Percentiles rank a stretch among this genome's conserved stretches.
These are phyloP conservation scores for Malus fusca DNA, from an alignment of 306 rosid species.

Conservation along the genomic window DNA sequence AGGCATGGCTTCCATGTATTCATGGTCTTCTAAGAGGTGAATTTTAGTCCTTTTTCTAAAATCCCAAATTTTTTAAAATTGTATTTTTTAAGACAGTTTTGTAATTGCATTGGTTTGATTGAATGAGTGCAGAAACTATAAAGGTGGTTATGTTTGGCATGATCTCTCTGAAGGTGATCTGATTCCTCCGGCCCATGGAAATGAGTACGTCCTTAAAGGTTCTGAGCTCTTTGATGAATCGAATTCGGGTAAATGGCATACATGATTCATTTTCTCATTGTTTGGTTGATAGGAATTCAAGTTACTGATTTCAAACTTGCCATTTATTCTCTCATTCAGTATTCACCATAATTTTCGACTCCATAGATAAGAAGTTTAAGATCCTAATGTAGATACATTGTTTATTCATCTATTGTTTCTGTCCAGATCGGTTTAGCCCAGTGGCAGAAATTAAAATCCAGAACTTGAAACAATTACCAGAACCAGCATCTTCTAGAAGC, in stretches of 20 bases:
- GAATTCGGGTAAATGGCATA: slow-evolving; percentile 46
- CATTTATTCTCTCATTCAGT: neutral
- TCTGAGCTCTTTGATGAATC: slow-evolving; percentile 85
- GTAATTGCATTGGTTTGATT: slow-evolving; percentile 6
- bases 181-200: slow-evolving; percentile 77
- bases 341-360: neutral
- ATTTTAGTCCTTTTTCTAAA: neutral
- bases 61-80: neutral
- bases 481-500: slow-evolving; percentile 60
- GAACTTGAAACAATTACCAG: slow-evolving; percentile 63
- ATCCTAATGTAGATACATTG: slow-evolving; percentile 4
- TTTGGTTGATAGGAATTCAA: neutral
- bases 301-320: neutral
- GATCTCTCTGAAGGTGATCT: slow-evolving; percentile 79
- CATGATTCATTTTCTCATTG: neutral
- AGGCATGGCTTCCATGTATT: slow-evolving; percentile 78
- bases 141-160: slow-evolving; percentile 93
- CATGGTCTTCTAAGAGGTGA: slow-evolving; percentile 95
- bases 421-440: slow-evolving; percentile 54
- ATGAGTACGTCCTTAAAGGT: slow-evolving; percentile 88
- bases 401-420: neutral
- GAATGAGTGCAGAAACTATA: slow-evolving; percentile 65
- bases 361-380: neutral
- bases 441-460: slow-evolving; percentile 42
- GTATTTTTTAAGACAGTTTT: neutral